Percentiles rank a stretch among this genome's conserved stretches.
Conservation (phyloP, 352 stramenopile species). For the Pythium insidiosum region DNA sequence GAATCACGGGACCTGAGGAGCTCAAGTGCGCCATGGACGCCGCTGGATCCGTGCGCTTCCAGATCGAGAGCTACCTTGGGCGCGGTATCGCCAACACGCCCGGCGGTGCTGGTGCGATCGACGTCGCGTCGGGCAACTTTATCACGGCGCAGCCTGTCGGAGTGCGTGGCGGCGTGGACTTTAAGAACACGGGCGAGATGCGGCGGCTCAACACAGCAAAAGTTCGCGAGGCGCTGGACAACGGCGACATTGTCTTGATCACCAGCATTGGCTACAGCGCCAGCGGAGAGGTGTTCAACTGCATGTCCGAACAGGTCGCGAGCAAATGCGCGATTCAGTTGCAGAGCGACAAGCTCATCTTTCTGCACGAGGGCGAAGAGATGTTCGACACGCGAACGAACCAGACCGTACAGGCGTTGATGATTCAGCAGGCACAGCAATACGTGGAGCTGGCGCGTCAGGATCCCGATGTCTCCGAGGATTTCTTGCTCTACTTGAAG, state of each 20-base stretch:
- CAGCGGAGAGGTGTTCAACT: constrained; percentile 92
- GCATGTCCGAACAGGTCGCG: constrained; percentile 82
- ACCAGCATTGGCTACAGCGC: constrained; percentile 94
- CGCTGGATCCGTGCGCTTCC: constrained; percentile 83
- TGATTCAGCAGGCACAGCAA: constrained; percentile 76
- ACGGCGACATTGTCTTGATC: constrained; percentile 94
- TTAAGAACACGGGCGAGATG: constrained; percentile 91
- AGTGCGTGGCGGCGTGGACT: constrained; percentile 82
- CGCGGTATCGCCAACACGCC: constrained; percentile 82
- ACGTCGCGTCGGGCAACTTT: constrained; percentile 96
- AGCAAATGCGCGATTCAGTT: constrained; percentile 83
- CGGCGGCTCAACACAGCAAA: constrained; percentile 90
- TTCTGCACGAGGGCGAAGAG: constrained; percentile 85
- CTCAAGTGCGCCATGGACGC: constrained; percentile 94
- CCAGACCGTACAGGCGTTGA: constrained; percentile 66
- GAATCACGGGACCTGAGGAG: constrained; percentile 89
- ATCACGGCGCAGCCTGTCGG: constrained; percentile 90
- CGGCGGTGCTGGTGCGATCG: constrained; percentile 64
- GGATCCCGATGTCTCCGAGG: constrained; percentile 42
- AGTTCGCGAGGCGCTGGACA: constrained; percentile 87
- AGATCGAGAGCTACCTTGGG: constrained; percentile 83
- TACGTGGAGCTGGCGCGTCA: constrained; percentile 59
- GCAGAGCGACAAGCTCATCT: constrained; percentile 83
- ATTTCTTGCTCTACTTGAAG: constrained; percentile 82
- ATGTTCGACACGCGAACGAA: constrained; percentile 78